Evolutionary conservation across 2,329 filamentous ascomycete species (phyloP), one percentile per base, ranked within the genome.

Genomic region (Cladosporium sp.): DNA sequence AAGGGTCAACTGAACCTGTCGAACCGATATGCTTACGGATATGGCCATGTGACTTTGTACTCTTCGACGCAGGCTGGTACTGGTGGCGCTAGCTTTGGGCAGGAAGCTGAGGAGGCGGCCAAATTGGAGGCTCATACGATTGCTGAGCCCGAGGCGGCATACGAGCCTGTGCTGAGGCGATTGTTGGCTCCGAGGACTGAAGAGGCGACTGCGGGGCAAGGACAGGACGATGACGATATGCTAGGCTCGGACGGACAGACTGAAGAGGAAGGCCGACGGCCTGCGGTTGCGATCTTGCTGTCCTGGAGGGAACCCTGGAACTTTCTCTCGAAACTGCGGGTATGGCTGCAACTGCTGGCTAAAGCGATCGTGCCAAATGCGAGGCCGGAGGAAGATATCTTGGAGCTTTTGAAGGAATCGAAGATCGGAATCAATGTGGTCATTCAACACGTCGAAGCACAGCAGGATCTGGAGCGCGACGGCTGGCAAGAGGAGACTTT

Each of bases 401-500:
- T 92, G 63, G 80, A 86, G 50, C 82, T 85, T 27, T 85, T 97
- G 80, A 88, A 95, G 64, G 90, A 95, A 53, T 83, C 86, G 52
- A 94, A 95, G 78, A 71, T 98, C 49, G 89, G 90, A 0, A 74
- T 98, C 32, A 94, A 88, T 63, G 86, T 98, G 7, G 90, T 97
- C n/a, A 95, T 92, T 66, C 91, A 97, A 68, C 93, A 95, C 66
- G 90, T 89, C 12, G 88, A 95, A 69, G 90, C 88, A 67, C 95
- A 97, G 67, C 91, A 97, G 63, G 80, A 82, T 33, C 70, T 98
- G 51, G 93, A 97, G 70, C 89, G 88, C 67, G 91, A 89, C 52
- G 83, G 86, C 12, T 98, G 92, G 90, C 92, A 90, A 69, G 93
- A 98, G 69, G 89, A 94, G 58, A 86, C 95, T 60, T 98, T 98